These are phyloP conservation scores for Bipolaris gigantea DNA, from an alignment of 2,329 filamentous ascomycete species.

Conservation along the genomic window DNA sequence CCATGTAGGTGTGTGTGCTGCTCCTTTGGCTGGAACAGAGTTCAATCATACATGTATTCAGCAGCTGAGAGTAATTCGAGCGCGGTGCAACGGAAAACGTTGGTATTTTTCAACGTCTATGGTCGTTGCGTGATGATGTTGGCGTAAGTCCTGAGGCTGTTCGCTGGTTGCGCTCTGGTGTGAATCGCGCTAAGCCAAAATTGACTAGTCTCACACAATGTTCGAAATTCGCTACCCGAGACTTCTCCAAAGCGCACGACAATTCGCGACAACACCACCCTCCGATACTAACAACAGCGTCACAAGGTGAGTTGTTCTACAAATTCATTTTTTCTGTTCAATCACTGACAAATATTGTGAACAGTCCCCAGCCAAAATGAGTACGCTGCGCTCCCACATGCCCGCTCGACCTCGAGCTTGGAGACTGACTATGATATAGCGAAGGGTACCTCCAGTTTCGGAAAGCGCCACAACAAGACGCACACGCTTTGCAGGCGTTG, in stretches of 20 bases:
- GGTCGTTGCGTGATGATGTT: not conserved
- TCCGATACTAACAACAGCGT: constrained; percentile 44
- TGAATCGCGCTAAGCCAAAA: constrained; percentile 5
- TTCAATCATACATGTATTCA: not conserved
- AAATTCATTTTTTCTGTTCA: not conserved
- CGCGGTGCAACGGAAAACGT: fast-evolving
- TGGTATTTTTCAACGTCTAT: not conserved
- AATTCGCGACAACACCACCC: constrained; percentile 27
- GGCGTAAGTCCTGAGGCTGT: not conserved
- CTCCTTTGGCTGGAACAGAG: not conserved
- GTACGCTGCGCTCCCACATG: constrained; percentile 49
- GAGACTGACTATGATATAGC: constrained; percentile 58
- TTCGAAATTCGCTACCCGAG: constrained; percentile 16
- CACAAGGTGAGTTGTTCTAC: constrained; percentile 35
- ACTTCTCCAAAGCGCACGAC: constrained; percentile 11
- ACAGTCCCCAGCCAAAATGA: constrained; percentile 60
- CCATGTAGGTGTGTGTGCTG: not conserved
- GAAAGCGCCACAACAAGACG: constrained; percentile 94
- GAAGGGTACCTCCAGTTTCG: constrained; percentile 73
- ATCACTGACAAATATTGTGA: constrained; percentile 25
- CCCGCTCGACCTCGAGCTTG: constrained; percentile 30
- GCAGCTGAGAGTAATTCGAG: not conserved
- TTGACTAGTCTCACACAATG: constrained; percentile 13
- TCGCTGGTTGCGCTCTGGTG: not conserved
- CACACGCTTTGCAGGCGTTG: constrained; percentile 98